These are phyloP conservation scores for Fusarium chuoi DNA, from an alignment of 2,329 filamentous ascomycete species.

Conservation along the genomic window DNA sequence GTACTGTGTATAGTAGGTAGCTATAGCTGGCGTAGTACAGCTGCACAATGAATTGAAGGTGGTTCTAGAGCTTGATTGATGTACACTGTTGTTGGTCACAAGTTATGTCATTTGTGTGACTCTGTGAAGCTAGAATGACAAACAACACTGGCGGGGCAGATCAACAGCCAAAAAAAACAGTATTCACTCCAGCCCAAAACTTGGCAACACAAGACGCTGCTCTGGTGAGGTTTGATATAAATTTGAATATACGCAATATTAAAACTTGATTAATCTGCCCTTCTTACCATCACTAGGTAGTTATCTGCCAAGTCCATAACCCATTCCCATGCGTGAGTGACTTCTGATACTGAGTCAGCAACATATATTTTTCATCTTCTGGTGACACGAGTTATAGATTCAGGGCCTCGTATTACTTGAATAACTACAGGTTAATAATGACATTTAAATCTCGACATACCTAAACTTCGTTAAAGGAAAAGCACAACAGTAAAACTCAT, in stretches of 20 bases:
- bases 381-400: neutral
- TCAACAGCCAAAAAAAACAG: neutral
- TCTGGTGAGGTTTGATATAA: neutral
- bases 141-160: conserved; percentile 27
- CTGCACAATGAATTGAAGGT: neutral
- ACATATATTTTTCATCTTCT: neutral
- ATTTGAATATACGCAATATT: neutral
- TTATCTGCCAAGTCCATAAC: neutral
- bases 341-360: neutral
- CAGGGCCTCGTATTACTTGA: neutral
- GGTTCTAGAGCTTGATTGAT: neutral
- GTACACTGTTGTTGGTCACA: conserved; percentile 3
- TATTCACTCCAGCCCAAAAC: neutral
- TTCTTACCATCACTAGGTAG: neutral
- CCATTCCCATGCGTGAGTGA: neutral
- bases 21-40: neutral
- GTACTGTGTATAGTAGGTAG: neutral
- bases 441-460: neutral
- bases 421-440: neutral
- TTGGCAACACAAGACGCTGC: neutral
- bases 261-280: neutral
- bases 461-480: too few species aligned
- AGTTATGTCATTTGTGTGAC: conserved; percentile 23
- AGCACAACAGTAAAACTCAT: neutral
- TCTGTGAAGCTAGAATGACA: conserved; percentile 27